Evolutionary conservation across 2,329 filamentous ascomycete genomes (phyloP).

Genomic region (Cadophora malorum): DNA sequence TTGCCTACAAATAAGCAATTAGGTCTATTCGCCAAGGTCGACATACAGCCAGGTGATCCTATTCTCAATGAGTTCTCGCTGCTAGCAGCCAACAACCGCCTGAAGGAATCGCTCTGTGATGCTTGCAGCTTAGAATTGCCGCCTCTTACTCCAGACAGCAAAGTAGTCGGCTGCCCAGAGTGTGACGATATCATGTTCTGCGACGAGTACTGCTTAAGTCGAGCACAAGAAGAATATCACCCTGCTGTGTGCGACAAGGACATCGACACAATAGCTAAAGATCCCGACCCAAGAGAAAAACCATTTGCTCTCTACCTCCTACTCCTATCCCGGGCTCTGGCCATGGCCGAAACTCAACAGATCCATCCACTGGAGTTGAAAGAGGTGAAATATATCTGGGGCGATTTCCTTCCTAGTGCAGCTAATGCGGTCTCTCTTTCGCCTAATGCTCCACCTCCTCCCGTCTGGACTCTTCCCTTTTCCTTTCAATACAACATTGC

Average conservation of each 20-base stretch:
- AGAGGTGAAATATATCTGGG: constrained; percentile 73
- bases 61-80: constrained; percentile 85
- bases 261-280: constrained; percentile 69
- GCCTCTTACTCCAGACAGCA: constrained; percentile 54
- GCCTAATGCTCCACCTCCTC: constrained; percentile 61
- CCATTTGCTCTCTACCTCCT: constrained; percentile 68
- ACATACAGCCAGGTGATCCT: constrained; percentile 77
- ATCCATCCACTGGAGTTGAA: constrained; percentile 67
- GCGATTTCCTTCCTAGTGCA: constrained; percentile 64
- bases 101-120: constrained; percentile 88
- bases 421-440: constrained; percentile 61
- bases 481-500: constrained; percentile 79
- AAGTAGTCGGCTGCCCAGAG: constrained; percentile 62
- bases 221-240: constrained; percentile 66
- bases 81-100: constrained; percentile 85
- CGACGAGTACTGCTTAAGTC: constrained; percentile 62
- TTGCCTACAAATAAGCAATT: constrained; percentile 75
- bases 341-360: constrained; percentile 67
- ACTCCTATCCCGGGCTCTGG: constrained; percentile 65
- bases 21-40: constrained; percentile 85
- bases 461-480: constrained; percentile 75
- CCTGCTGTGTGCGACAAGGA: constrained; percentile 71
- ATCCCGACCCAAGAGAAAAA: constrained; percentile 64
- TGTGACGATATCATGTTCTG: constrained; percentile 73
- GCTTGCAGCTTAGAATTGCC: constrained; percentile 82